These are phyloP conservation scores for Stagonosporopsis rhizophila DNA, from an alignment of 2,329 filamentous ascomycete genomes.

Conservation along the genomic window DNA sequence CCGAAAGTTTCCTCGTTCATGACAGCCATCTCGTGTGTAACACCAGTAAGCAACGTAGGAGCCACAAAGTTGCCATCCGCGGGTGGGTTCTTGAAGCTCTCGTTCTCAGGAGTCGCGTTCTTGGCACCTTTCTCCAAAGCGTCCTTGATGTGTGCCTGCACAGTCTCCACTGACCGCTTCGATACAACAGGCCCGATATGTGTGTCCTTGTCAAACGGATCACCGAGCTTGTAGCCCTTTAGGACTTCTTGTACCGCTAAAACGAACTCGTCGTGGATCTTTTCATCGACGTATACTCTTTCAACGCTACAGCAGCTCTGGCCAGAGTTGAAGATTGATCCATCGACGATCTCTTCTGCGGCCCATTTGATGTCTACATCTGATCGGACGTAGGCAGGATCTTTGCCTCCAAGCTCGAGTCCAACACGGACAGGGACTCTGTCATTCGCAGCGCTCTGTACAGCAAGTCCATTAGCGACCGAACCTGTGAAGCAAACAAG, in stretches of 20 bases:
- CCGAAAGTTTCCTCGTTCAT: conserved; percentile 97
- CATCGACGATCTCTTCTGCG: conserved; percentile 92
- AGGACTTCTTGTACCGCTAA: conserved; percentile 81
- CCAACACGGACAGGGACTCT: conserved; percentile 81
- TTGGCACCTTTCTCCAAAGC: conserved; percentile 83
- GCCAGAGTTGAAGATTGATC: conserved; percentile 97
- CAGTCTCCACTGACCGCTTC: conserved; percentile 75
- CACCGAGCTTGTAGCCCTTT: conserved; percentile 80
- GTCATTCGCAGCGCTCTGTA: conserved; percentile 84
- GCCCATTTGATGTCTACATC: conserved; percentile 92
- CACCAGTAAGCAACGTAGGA: conserved; percentile 80
- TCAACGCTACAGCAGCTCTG: conserved; percentile 96
- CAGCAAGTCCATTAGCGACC: conserved; percentile 82
- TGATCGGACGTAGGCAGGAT: conserved; percentile 84
- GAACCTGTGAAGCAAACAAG: conserved; percentile 94
- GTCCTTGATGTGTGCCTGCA: conserved; percentile 80
- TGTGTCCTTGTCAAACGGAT: conserved; percentile 79
- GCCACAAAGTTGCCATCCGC: conserved; percentile 86
- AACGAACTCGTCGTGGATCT: conserved; percentile 83
- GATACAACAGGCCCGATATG: conserved; percentile 91
- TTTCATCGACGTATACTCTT: conserved; percentile 86
- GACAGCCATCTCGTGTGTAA: conserved; percentile 82
- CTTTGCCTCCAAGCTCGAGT: conserved; percentile 92
- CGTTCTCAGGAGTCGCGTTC: conserved; percentile 83
- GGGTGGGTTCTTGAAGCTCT: conserved; percentile 75